Percentiles rank a stretch among this genome's conserved stretches.
phyloP scores from a whole-genome alignment of 768 basidiomycete genomes.

The Russula sp. region DNA sequence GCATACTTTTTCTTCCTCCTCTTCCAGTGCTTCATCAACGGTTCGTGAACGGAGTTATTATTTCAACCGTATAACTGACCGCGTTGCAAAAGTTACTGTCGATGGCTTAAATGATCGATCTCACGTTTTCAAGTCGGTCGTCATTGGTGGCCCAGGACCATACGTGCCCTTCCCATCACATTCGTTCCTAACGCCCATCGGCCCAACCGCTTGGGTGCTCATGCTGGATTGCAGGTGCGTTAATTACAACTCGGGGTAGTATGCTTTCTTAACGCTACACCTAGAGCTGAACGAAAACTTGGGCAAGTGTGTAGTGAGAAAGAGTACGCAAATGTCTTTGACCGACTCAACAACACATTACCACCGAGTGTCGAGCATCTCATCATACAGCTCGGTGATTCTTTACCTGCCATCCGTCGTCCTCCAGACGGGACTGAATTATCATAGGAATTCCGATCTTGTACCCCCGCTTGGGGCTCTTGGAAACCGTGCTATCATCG shows the following conservation, averaged over 20 bases:
- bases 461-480: constrained; percentile 91
- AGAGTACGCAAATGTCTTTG: constrained; percentile 75
- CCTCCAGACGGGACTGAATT: constrained; percentile 5
- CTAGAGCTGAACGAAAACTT: constrained; percentile 83
- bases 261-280: constrained; percentile 17
- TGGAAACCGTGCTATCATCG: constrained; percentile 73
- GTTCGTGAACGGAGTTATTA: constrained; percentile 41
- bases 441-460: constrained; percentile 70
- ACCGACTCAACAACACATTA: constrained; percentile 50
- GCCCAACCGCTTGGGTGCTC: constrained; percentile 71
- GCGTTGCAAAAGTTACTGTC: constrained; percentile 49
- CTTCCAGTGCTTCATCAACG: constrained; percentile 90
- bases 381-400: constrained; percentile 70
- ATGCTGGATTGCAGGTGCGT: constrained; percentile 78
- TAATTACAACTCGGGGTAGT: constrained; percentile 1
- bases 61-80: constrained; percentile 13
- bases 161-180: constrained; percentile 81
- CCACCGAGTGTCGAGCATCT: constrained; percentile 76
- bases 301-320: constrained; percentile 71
- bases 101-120: constrained; percentile 68
- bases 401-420: not conserved
- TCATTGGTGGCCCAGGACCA: constrained; percentile 73
- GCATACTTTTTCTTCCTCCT: constrained; percentile 92
- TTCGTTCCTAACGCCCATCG: constrained; percentile 75
- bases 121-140: constrained; percentile 66